Evolutionary conservation across 2,329 filamentous ascomycete species (phyloP).

Genomic region (Talaromyces atroroseus): DNA sequence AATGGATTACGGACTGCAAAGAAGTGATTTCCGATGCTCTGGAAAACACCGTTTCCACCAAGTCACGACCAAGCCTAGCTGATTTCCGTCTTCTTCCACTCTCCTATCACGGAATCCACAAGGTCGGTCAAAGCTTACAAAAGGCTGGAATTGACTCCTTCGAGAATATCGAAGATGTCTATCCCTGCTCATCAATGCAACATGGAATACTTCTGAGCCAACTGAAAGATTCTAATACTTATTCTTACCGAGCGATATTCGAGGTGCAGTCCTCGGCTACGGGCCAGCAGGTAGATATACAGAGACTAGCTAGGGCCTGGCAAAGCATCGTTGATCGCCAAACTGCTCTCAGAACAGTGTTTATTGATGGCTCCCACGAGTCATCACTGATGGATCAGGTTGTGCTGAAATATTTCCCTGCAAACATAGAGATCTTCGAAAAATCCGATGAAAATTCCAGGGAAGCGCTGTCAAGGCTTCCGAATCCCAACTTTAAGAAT

Average conservation of each 20-base stretch:
- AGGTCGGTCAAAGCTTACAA: slow-evolving; percentile 5
- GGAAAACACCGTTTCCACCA: not conserved
- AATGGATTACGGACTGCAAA: slow-evolving; percentile 14
- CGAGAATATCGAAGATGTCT: slow-evolving; percentile 21
- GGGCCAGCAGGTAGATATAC: slow-evolving; percentile 11
- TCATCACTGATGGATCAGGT: slow-evolving; percentile 15
- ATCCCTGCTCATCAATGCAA: slow-evolving; percentile 22
- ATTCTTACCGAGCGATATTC: slow-evolving; percentile 16
- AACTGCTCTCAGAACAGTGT: slow-evolving; percentile 16
- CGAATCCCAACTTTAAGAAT: slow-evolving; percentile 3
- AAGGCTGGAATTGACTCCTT: slow-evolving; percentile 10
- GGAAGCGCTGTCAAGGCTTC: not conserved
- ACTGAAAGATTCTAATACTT: slow-evolving; percentile 18
- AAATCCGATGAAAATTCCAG: not conserved
- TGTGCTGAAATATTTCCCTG: slow-evolving; percentile 6
- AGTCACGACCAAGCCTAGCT: slow-evolving; percentile 10
- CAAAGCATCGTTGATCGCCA: slow-evolving; percentile 16
- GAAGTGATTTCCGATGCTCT: slow-evolving; percentile 1
- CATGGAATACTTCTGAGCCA: slow-evolving; percentile 22
- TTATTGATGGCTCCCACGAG: slow-evolving; percentile 14
- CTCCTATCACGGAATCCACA: slow-evolving; percentile 9
- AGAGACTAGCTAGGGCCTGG: slow-evolving; percentile 16
- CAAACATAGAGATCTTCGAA: not conserved
- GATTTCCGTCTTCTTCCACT: slow-evolving; percentile 21
- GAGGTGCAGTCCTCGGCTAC: slow-evolving; percentile 11